phyloP scores from a whole-genome alignment of 768 basidiomycete species.

The Phylloporus arenicola region DNA sequence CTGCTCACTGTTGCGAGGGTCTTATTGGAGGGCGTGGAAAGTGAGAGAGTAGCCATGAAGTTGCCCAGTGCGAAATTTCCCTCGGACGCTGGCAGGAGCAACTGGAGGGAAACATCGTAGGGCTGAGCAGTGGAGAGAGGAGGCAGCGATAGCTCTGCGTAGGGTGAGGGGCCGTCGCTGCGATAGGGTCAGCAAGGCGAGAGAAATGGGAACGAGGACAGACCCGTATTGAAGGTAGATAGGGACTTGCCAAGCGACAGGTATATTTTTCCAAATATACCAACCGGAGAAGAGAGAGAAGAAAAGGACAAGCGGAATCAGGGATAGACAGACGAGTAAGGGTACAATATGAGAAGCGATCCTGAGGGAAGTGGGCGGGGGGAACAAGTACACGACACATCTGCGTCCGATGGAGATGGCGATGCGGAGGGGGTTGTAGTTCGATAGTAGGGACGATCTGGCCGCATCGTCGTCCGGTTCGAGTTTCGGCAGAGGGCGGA shows the following conservation, averaged over 20 bases:
- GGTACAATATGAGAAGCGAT: slow-evolving; percentile 64
- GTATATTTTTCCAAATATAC: slow-evolving; percentile 68
- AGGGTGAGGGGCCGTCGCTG: slow-evolving; percentile 63
- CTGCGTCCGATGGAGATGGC: neutral
- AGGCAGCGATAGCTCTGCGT: slow-evolving; percentile 51
- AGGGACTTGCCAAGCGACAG: slow-evolving; percentile 64
- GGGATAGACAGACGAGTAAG: slow-evolving; percentile 50
- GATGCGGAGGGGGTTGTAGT: slow-evolving; percentile 10
- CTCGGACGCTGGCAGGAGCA: slow-evolving; percentile 60
- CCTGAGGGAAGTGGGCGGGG: slow-evolving; percentile 13
- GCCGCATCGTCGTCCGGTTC: slow-evolving; percentile 13
- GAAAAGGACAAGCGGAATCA: slow-evolving; percentile 57
- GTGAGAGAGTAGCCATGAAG: slow-evolving; percentile 69
- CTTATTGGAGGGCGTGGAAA: slow-evolving; percentile 56
- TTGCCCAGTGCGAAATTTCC: slow-evolving; percentile 74
- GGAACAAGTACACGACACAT: slow-evolving; percentile 8
- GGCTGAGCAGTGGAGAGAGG: slow-evolving; percentile 53
- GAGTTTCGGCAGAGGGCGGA: slow-evolving; percentile 16
- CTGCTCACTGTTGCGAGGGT: slow-evolving; percentile 57
- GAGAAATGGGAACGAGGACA: slow-evolving; percentile 16
- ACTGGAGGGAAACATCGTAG: slow-evolving; percentile 69
- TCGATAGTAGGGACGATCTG: neutral
- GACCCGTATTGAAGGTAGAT: slow-evolving; percentile 81
- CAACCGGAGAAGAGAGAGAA: slow-evolving; percentile 65
- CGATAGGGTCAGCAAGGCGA: slow-evolving; percentile 2